Percentiles rank a stretch among this genome's conserved stretches.
Evolutionary conservation across 371 early-diverging fungal species (phyloP).

Genomic region (Actinomortierella ambigua): DNA sequence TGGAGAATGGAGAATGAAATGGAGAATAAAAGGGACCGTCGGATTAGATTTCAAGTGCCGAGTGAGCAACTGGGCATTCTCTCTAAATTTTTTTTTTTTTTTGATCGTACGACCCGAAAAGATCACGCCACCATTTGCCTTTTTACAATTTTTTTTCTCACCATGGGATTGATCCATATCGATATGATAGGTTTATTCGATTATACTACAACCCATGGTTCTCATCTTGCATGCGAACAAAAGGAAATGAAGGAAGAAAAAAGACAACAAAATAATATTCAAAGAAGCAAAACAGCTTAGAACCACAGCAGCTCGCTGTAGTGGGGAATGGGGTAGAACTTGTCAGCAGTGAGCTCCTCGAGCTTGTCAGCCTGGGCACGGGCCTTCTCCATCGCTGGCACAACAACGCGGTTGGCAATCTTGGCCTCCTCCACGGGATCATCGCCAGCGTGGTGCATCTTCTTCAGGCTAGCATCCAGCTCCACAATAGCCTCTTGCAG

Average conservation of each 20-base stretch:
- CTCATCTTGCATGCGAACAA: no score
- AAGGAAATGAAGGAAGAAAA: no score
- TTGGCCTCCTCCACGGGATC: conserved; percentile 64
- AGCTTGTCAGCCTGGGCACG: conserved; percentile 79
- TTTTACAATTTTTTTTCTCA: no score
- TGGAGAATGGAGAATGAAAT: neutral
- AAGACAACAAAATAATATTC: no score
- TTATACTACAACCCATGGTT: no score
- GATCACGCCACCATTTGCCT: no score
- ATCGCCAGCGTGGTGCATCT: conserved; percentile 54
- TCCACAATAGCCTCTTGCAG: conserved; percentile 60
- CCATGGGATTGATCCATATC: no score
- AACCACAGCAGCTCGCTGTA: conserved; percentile 90
- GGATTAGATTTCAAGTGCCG: no score
- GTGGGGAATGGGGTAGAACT: conserved; percentile 95
- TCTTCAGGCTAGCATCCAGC: conserved; percentile 60
- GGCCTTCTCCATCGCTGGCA: conserved; percentile 74
- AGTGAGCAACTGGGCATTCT: no score
- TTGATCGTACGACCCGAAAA: no score
- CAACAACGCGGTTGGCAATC: conserved; percentile 60
- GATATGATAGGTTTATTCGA: no score
- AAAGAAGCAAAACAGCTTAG: conserved; percentile 7
- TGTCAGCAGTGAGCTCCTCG: conserved; percentile 86
- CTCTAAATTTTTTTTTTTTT: no score
- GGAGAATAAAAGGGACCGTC: neutral